phyloP scores from a whole-genome alignment of 2,329 filamentous ascomycete genomes.

The Aspergillus sp. region DNA sequence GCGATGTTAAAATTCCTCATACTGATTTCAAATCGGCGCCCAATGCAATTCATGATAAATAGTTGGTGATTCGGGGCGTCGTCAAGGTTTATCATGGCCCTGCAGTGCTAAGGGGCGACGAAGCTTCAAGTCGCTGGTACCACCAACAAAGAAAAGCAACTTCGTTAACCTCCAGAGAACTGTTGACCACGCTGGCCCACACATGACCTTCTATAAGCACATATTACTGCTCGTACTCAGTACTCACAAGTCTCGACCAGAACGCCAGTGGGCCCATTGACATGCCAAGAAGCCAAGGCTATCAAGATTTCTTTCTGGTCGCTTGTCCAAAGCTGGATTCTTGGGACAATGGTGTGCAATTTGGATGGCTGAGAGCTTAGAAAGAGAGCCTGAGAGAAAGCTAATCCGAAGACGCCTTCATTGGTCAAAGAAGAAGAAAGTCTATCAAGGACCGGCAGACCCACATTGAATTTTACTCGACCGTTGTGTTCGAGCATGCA shows the following conservation, averaged over 20 bases:
- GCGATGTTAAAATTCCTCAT: background rate
- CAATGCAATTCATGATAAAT: constrained; percentile 10
- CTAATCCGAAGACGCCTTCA: background rate
- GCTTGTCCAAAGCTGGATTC: background rate
- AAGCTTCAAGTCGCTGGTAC: too few relatives aligned
- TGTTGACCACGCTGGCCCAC: too few relatives aligned
- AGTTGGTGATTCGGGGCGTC: background rate
- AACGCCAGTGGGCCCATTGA: background rate
- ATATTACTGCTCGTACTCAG: too few relatives aligned
- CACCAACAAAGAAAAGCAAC: too few relatives aligned
- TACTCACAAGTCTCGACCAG: too few relatives aligned
- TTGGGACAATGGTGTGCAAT: background rate
- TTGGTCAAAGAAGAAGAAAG: background rate
- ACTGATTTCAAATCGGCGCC: constrained; percentile 10
- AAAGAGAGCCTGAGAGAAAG: background rate
- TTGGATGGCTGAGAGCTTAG: background rate
- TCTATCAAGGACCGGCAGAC: background rate
- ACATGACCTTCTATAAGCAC: too few relatives aligned
- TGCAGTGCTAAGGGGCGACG: too few relatives aligned
- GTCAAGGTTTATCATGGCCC: too few relatives aligned
- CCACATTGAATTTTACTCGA: background rate
- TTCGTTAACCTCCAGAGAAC: too few relatives aligned
- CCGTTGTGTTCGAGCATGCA: background rate
- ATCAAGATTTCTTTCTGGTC: background rate
- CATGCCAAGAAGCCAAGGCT: background rate